Conservation (phyloP, 106 monocot species). For the Xerophyta viscosa region DNA sequence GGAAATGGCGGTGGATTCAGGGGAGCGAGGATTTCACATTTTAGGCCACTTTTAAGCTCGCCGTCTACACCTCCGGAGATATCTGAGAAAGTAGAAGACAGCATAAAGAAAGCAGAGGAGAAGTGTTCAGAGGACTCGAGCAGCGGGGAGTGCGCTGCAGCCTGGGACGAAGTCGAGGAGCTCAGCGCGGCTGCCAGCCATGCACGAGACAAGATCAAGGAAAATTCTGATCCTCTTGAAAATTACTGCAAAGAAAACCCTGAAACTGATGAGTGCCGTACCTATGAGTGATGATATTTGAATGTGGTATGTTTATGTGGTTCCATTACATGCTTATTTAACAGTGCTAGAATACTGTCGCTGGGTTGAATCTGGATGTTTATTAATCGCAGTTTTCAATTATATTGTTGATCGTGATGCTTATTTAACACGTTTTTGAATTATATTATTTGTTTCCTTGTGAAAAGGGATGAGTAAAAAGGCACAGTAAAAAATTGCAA, state of each 20-base stretch:
- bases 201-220: constrained; percentile 68
- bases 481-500: too few relatives aligned
- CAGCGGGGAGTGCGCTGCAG: constrained; percentile 82
- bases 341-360: too few relatives aligned
- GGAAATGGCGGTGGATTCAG: too few relatives aligned
- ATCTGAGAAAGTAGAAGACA: constrained; percentile 64
- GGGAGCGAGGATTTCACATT: too few relatives aligned
- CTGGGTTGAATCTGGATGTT: too few relatives aligned
- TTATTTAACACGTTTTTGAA: too few relatives aligned
- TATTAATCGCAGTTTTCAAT: too few relatives aligned
- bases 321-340: too few relatives aligned
- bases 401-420: too few relatives aligned
- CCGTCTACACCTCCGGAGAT: constrained; percentile 58
- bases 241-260: constrained; percentile 93
- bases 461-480: too few relatives aligned
- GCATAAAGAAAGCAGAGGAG: constrained; percentile 80
- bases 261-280: constrained; percentile 92
- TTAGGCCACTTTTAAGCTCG: too few relatives aligned
- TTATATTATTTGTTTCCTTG: too few relatives aligned
- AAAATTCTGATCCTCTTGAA: constrained; percentile 71
- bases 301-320: background rate
- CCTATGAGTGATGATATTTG: constrained; percentile 39
- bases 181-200: constrained; percentile 95
- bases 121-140: constrained; percentile 41
- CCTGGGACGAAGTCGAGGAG: constrained; percentile 99